Base-by-base conservation (phyloP, 768 basidiomycete species). In the Lactarius tabidus region DNA sequence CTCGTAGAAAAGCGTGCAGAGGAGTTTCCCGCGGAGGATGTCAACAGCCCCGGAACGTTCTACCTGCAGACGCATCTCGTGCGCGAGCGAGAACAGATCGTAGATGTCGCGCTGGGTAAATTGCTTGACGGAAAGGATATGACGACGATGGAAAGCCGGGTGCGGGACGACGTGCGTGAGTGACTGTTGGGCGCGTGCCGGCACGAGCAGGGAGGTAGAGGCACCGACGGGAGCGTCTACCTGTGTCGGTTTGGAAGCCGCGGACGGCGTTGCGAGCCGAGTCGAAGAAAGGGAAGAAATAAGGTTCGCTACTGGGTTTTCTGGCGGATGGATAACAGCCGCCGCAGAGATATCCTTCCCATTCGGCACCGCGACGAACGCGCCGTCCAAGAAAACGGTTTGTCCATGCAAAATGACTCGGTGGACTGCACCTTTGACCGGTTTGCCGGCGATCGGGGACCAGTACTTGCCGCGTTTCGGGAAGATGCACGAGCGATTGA, bases 1-100 rank as follows among this genome's bases (percentile, higher is more conserved):
- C 75, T 99, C 97, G 75, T 94, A 99, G 82, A 99, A 99, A 41
- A 95, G 74, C 26, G 88, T 95, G 73, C 90, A 93, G 7, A 99
- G 83, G 1, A 99, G 88, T 66, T 89, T 91, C 41, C 96, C 96
- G 68, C 89, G 91, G 53, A 98, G 81, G 64, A 97, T 85, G 70
- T 98, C 94, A 62, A 98, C 80, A 1, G 84, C 83, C 2, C 95
- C 93, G 71, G 87, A 90, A 35, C 95, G 85, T 76, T 99, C 97
- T 17, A 98, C 95, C 72, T 95, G 95, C 41, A 93, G 82, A 57
- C 93, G 90, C 95, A 99, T 95, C 77, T 99, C 97, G 70, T 93
- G 89, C 0, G 97, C 96, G 57, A 98, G 79, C 54, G 91, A 88
- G 80, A 98, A 99, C 45, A 99, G 85, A 67, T 92, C 90, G 73